These are phyloP conservation scores for Echites panduratus DNA, from an alignment of 257 asterid species.

Conservation along the genomic window DNA sequence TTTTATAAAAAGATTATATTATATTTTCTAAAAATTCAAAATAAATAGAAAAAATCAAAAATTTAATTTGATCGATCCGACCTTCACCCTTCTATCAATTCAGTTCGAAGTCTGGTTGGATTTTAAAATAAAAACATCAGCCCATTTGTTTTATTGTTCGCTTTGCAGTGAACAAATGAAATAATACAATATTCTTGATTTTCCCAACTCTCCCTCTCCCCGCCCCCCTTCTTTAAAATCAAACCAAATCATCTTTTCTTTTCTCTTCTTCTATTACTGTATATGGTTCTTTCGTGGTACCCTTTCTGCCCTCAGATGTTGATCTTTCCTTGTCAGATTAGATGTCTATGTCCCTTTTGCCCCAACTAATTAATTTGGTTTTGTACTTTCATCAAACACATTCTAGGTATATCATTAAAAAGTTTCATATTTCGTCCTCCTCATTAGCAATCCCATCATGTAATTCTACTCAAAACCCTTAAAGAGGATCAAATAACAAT, in stretches of 20 bases:
- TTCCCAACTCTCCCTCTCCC: background rate
- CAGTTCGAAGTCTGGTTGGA: too few species aligned
- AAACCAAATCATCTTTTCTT: background rate
- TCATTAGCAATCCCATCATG: too few species aligned
- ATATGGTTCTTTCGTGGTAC: slow-evolving; percentile 2
- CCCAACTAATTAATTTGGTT: background rate
- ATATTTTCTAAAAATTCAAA: too few species aligned
- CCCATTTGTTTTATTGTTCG: slow-evolving; percentile 3
- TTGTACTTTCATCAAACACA: background rate
- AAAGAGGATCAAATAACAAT: too few species aligned
- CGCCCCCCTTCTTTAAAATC: too few species aligned
- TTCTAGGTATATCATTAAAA: background rate
- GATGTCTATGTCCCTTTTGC: background rate
- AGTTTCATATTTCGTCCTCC: too few species aligned
- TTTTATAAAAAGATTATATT: too few species aligned
- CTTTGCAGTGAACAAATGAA: background rate
- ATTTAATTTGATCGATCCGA: too few species aligned
- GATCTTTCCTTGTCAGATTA: slow-evolving; percentile 17
- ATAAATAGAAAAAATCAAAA: too few species aligned
- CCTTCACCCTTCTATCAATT: too few species aligned
- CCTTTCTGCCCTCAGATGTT: slow-evolving; percentile 8
- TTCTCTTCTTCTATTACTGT: background rate
- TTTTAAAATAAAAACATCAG: too few species aligned
- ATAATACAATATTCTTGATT: background rate
- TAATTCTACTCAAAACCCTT: too few species aligned